phyloP scores from a whole-genome alignment of 495 filamentous ascomycete genomes.

The Terfezia boudieri region DNA sequence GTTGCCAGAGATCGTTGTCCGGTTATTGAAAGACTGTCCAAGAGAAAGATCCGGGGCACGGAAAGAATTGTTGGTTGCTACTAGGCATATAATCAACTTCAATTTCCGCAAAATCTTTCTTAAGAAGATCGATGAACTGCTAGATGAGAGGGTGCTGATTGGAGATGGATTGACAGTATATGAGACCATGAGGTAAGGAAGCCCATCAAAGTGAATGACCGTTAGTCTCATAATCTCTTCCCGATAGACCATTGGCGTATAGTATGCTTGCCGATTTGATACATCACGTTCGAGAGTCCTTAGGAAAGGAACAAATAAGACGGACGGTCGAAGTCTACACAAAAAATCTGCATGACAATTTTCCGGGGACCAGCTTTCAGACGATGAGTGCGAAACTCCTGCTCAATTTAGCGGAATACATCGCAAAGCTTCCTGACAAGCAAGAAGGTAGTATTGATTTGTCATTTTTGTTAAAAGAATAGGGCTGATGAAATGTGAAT shows the following conservation, averaged over 20 bases:
- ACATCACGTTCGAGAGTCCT: slow-evolving; percentile 76
- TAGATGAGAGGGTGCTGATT: slow-evolving; percentile 82
- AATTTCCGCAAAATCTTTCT: slow-evolving; percentile 93
- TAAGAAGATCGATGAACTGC: slow-evolving; percentile 77
- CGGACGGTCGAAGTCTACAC: slow-evolving; percentile 93
- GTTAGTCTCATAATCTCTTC: neutral
- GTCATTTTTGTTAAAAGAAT: neutral
- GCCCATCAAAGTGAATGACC: neutral
- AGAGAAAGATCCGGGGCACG: slow-evolving; percentile 78
- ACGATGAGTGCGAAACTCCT: slow-evolving; percentile 98
- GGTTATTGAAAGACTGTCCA: slow-evolving; percentile 80
- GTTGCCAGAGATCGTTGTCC: slow-evolving; percentile 75
- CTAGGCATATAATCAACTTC: slow-evolving; percentile 97
- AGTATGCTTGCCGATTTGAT: slow-evolving; percentile 98
- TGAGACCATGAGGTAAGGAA: slow-evolving; percentile 47
- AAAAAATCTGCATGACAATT: slow-evolving; percentile 82
- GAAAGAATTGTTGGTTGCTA: slow-evolving; percentile 88
- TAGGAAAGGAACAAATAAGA: slow-evolving; percentile 70
- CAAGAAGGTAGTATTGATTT: slow-evolving; percentile 30
- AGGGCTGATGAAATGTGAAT: neutral
- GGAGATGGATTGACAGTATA: slow-evolving; percentile 93
- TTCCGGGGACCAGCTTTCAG: slow-evolving; percentile 95
- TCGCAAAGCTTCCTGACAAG: slow-evolving; percentile 76
- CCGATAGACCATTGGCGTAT: slow-evolving; percentile 58
- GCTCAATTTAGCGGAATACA: slow-evolving; percentile 92